Evolutionary conservation across 2,329 filamentous ascomycete species (phyloP).

Genomic region (Exophiala oligosperma): DNA sequence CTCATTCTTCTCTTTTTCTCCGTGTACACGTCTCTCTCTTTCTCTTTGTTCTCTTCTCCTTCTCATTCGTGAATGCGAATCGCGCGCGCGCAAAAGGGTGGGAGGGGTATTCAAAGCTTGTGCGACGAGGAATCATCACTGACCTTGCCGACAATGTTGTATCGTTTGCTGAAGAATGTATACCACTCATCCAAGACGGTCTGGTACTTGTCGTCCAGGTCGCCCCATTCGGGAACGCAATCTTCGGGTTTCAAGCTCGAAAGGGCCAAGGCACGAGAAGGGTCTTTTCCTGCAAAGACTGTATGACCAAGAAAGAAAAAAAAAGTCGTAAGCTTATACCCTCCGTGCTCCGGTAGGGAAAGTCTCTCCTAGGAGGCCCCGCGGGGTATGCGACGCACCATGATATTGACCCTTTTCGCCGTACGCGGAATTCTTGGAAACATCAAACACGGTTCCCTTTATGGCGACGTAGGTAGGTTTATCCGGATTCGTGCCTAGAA

Average conservation of each 20-base stretch:
- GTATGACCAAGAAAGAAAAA: not conserved
- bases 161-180: constrained; percentile 94
- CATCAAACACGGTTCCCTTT: constrained; percentile 93
- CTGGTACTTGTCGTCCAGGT: constrained; percentile 82
- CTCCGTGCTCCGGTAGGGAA: too few relatives aligned
- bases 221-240: constrained; percentile 77
- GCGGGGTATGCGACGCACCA: constrained; percentile 55
- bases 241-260: constrained; percentile 86
- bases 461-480: constrained; percentile 62
- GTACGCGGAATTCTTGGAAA: constrained; percentile 86
- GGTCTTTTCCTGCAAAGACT: constrained; percentile 97
- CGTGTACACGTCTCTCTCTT: not conserved
- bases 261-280: constrained; percentile 84
- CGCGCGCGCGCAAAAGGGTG: too few relatives aligned
- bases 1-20: not conserved
- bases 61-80: not conserved
- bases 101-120: constrained; percentile 9
- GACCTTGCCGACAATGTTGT: constrained; percentile 68
- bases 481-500: constrained; percentile 39
- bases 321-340: too few relatives aligned
- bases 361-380: not conserved
- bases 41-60: not conserved
- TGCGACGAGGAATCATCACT: constrained; percentile 14
- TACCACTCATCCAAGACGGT: constrained; percentile 86
- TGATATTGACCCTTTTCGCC: constrained; percentile 79